Conservation (phyloP, 495 filamentous ascomycete species). For the Parathielavia hyrcaniae region DNA sequence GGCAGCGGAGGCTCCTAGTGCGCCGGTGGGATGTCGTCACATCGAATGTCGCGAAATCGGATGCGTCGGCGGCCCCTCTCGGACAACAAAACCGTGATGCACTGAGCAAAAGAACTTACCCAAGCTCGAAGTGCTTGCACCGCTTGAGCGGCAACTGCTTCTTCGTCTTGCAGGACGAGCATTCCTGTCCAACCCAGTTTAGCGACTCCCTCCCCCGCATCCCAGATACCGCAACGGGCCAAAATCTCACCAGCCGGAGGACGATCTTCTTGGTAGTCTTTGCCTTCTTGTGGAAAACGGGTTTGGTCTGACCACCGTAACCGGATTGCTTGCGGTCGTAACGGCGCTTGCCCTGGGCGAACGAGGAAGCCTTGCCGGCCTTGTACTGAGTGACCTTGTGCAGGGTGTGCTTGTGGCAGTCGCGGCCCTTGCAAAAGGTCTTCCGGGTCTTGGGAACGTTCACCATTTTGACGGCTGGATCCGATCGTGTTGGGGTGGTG, state of each 20-base stretch:
- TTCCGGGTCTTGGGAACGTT: constrained; percentile 43
- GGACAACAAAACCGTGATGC: constrained; percentile 4
- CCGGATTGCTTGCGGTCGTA: constrained; percentile 99
- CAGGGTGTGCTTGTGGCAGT: constrained; percentile 89
- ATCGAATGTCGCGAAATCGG: background rate
- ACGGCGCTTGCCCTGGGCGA: constrained; percentile 98
- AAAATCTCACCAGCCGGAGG: constrained; percentile 58
- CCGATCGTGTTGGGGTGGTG: constrained; percentile 27
- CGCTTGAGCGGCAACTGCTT: constrained; percentile 95
- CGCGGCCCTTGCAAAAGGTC: constrained; percentile 82
- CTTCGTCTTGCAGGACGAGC: constrained; percentile 95
- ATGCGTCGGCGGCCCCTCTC: constrained; percentile 18
- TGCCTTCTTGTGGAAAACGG: constrained; percentile 99
- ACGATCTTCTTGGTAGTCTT: constrained; percentile 99
- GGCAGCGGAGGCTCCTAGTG: background rate
- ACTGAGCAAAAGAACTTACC: constrained; percentile 55
- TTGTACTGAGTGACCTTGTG: constrained; percentile 98
- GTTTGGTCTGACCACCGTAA: constrained; percentile 99
- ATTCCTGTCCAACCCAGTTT: constrained; percentile 61
- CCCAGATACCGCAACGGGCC: constrained; percentile 8
- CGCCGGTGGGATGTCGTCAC: background rate
- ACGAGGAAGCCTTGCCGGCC: constrained; percentile 74
- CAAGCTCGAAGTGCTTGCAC: constrained; percentile 99
- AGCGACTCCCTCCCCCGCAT: constrained; percentile 14
- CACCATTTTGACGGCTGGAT: constrained; percentile 39